A percentile compares a stretch with the other conserved stretches of the same genome.
These are phyloP conservation scores for Pseudocercospora eumusae DNA, from an alignment of 2,329 filamentous ascomycete species.

Conservation along the genomic window DNA sequence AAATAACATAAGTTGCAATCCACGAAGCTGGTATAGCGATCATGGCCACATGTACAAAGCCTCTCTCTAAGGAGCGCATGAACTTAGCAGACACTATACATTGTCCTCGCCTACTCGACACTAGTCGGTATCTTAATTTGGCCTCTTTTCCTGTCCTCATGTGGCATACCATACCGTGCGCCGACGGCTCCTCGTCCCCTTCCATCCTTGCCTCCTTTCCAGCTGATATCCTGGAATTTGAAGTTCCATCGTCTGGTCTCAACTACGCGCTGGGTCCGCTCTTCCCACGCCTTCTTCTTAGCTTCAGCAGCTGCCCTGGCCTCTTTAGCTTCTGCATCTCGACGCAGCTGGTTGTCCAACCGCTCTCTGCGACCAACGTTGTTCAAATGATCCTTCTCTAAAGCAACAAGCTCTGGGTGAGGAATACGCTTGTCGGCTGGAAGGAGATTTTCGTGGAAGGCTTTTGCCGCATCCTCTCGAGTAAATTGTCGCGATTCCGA, in stretches of 20 bases:
- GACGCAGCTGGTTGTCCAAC: constrained; percentile 45
- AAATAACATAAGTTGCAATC: neutral
- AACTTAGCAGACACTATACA: constrained; percentile 9
- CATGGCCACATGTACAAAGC: neutral
- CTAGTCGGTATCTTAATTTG: constrained; percentile 63
- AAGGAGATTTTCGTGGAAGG: constrained; percentile 60
- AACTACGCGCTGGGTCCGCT: constrained; percentile 48
- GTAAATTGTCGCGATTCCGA: constrained; percentile 66
- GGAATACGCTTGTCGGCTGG: constrained; percentile 65
- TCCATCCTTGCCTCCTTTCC: constrained; percentile 58
- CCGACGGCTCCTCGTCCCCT: constrained; percentile 57
- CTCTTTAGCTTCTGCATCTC: constrained; percentile 37
- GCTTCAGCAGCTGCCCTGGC: constrained; percentile 44
- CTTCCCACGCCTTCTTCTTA: constrained; percentile 48
- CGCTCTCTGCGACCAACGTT: constrained; percentile 46
- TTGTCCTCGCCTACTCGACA: constrained; percentile 46
- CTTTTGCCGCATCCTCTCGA: constrained; percentile 64
- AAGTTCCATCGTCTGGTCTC: constrained; percentile 60
- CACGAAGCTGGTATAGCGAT: neutral
- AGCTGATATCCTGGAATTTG: constrained; percentile 60
- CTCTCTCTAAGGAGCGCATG: neutral
- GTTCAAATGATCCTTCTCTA: constrained; percentile 49
- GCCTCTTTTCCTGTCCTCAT: constrained; percentile 63
- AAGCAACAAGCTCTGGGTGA: constrained; percentile 59
- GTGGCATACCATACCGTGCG: constrained; percentile 63